Conservation (phyloP, 2,329 filamentous ascomycete genomes). For the Fusarium stilboides region DNA sequence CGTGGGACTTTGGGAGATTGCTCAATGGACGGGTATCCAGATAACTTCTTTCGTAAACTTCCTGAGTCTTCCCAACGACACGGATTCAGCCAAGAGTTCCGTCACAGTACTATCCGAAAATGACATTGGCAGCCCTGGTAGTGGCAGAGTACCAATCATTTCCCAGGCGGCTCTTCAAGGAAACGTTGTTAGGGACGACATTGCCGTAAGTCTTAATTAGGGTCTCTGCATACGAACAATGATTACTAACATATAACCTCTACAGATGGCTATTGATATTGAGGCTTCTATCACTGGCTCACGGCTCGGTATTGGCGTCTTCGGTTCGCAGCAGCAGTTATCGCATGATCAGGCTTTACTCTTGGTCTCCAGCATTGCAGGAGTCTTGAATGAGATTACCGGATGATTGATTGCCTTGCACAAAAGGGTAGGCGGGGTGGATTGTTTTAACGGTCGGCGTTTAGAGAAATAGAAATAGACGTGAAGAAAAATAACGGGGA, state of each 20-base stretch:
- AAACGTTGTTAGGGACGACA: slow-evolving; percentile 46
- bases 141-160: slow-evolving; percentile 1
- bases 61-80: slow-evolving; percentile 66
- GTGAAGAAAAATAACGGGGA: background rate
- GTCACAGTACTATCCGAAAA: slow-evolving; percentile 22
- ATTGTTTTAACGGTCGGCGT: background rate
- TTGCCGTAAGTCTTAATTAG: slow-evolving; percentile 48
- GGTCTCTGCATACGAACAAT: too few species aligned
- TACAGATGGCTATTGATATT: slow-evolving; percentile 59
- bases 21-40: slow-evolving; percentile 79
- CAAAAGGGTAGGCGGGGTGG: background rate
- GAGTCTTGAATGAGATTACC: slow-evolving; percentile 26
- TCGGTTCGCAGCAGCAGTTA: slow-evolving; percentile 53
- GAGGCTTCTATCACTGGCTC: slow-evolving; percentile 56
- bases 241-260: slow-evolving; percentile 14
- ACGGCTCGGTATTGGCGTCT: slow-evolving; percentile 59
- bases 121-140: background rate
- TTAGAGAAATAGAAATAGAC: background rate
- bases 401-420: slow-evolving; percentile 3
- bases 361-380: slow-evolving; percentile 49
- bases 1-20: slow-evolving; percentile 79
- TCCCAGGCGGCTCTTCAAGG: slow-evolving; percentile 34
- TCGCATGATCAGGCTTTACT: slow-evolving; percentile 46
- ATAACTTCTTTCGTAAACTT: slow-evolving; percentile 88
- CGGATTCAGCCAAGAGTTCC: background rate